Evolutionary conservation across 345 rosid species (phyloP).

Genomic region (Eucalyptus globulus): DNA sequence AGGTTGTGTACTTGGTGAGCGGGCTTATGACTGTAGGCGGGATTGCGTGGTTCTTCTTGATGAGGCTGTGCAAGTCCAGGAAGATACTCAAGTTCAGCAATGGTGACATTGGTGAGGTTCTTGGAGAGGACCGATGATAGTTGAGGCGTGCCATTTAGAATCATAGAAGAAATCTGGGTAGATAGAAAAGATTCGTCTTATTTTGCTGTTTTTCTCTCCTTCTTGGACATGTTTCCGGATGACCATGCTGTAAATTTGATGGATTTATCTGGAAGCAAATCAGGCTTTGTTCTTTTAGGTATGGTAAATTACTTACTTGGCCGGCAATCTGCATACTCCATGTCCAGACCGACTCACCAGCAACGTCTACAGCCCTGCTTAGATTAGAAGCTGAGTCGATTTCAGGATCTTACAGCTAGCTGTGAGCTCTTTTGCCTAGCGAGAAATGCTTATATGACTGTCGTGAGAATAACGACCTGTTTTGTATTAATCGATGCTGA

Average conservation of each 20-base stretch:
- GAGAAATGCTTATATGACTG: too few species aligned
- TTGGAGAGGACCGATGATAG: background rate
- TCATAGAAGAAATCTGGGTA: background rate
- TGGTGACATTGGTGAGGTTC: background rate
- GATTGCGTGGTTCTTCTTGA: slow-evolving; percentile 13
- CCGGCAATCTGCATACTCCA: too few species aligned
- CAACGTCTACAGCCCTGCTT: background rate
- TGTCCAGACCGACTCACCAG: too few species aligned
- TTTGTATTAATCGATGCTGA: background rate
- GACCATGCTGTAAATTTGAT: background rate
- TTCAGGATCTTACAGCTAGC: background rate
- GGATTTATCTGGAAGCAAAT: background rate
- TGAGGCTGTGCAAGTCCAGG: background rate
- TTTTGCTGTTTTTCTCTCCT: background rate
- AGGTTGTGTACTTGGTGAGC: slow-evolving; percentile 41
- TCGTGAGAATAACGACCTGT: too few species aligned
- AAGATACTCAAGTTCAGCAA: background rate
- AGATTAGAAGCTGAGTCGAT: background rate
- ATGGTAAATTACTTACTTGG: too few species aligned
- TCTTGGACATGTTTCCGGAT: background rate
- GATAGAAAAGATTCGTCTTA: background rate
- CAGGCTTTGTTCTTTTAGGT: background rate
- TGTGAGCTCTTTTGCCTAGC: too few species aligned
- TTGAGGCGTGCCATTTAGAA: background rate
- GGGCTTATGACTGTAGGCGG: slow-evolving; percentile 57